Evolutionary conservation across 768 basidiomycete species (phyloP).

Genomic region (Boletellus sp.): DNA sequence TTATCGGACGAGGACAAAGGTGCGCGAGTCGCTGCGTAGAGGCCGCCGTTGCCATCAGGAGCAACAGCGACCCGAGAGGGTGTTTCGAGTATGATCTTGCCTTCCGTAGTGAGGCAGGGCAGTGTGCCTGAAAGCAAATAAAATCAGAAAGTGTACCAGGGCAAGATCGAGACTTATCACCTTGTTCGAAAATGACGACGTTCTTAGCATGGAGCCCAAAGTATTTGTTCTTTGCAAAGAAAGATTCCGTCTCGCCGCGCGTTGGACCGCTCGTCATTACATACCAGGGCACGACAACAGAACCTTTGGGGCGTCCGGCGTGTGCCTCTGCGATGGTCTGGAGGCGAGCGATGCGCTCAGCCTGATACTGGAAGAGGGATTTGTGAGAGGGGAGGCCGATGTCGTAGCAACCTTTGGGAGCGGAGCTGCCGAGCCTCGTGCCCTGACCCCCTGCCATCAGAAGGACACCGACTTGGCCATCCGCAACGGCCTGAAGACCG

Average conservation of each 20-base stretch:
- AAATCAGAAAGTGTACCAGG: slow-evolving; percentile 1
- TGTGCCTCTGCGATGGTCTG: slow-evolving; percentile 70
- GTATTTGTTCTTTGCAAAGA: slow-evolving; percentile 70
- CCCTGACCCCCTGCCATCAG: slow-evolving; percentile 99
- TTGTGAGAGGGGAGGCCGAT: slow-evolving; percentile 93
- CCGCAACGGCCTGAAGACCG: slow-evolving; percentile 78
- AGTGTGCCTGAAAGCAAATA: slow-evolving; percentile 67
- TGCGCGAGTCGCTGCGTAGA: slow-evolving; percentile 88
- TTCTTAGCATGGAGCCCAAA: slow-evolving; percentile 81
- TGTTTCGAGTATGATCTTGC: slow-evolving; percentile 86
- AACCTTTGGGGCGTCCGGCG: slow-evolving; percentile 47
- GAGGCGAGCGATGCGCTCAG: slow-evolving; percentile 88
- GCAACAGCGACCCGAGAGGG: slow-evolving; percentile 84
- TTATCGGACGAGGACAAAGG: slow-evolving; percentile 61
- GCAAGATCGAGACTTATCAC: slow-evolving; percentile 40
- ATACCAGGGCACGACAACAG: slow-evolving; percentile 90
- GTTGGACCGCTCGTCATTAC: slow-evolving; percentile 99
- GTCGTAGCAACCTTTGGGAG: slow-evolving; percentile 98
- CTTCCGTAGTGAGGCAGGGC: slow-evolving; percentile 91
- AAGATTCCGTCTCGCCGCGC: slow-evolving; percentile 77
- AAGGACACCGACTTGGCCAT: slow-evolving; percentile 87
- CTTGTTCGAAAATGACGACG: slow-evolving; percentile 95
- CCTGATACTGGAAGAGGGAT: slow-evolving; percentile 94
- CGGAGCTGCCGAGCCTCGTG: slow-evolving; percentile 84
- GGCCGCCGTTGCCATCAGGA: slow-evolving; percentile 96